These are phyloP conservation scores for Sechiopsis laciniata DNA, from an alignment of 306 rosid genomes.

Conservation along the genomic window DNA sequence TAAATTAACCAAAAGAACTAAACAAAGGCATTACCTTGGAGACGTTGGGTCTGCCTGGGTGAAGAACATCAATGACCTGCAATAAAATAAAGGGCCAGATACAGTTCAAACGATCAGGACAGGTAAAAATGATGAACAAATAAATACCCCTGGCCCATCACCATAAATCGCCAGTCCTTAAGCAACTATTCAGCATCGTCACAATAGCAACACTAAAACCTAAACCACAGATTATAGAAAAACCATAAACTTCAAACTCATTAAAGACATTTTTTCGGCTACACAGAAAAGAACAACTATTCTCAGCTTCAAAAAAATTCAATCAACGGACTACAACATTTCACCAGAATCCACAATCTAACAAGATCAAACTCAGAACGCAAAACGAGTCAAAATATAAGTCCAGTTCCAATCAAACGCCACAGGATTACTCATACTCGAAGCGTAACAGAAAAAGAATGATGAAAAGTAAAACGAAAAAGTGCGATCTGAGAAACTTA, in stretches of 20 bases:
- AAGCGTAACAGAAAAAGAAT: not conserved
- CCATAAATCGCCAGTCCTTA: too few species aligned
- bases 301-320: not conserved
- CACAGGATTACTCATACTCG: not conserved
- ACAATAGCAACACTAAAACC: not conserved
- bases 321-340: not conserved
- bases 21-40: conserved; percentile 24
- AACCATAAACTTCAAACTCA: not conserved
- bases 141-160: too few species aligned
- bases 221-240: not conserved
- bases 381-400: not conserved
- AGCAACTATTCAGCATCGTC: not conserved
- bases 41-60: conserved; percentile 31
- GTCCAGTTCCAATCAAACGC: not conserved
- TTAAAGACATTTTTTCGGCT: not conserved
- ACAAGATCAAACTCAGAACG: not conserved
- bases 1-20: too few species aligned
- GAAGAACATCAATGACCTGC: conserved; percentile 35
- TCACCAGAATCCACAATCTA: not conserved
- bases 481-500: conserved; percentile 29
- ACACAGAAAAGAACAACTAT: not conserved
- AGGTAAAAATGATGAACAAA: too few species aligned
- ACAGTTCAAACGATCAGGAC: too few species aligned
- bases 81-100: not conserved
- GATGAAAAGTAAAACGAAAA: not conserved